These are phyloP conservation scores for Quercus berberidifolia DNA, from an alignment of 306 rosid species.

Conservation along the genomic window DNA sequence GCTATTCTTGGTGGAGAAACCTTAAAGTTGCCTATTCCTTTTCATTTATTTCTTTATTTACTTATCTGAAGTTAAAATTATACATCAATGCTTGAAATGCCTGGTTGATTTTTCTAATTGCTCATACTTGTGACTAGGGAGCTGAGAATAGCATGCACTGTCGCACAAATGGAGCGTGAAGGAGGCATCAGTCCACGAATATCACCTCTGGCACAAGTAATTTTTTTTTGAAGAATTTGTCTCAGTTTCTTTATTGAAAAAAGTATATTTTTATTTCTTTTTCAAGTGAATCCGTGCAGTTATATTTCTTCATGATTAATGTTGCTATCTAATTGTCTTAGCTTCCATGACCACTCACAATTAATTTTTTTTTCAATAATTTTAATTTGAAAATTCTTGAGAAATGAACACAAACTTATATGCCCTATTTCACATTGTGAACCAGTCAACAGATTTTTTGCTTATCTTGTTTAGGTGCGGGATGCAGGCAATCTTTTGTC, in stretches of 20 bases:
- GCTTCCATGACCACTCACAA: neutral
- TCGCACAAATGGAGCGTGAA: constrained; percentile 98
- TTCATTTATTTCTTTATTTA: constrained; percentile 9
- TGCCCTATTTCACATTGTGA: constrained; percentile 1
- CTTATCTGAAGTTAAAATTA: constrained; percentile 8
- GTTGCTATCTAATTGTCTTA: neutral
- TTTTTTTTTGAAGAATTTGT: neutral
- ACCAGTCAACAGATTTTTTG: constrained; percentile 13
- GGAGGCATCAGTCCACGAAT: constrained; percentile 95
- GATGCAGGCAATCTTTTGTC: constrained; percentile 99
- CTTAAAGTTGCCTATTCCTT: constrained; percentile 47
- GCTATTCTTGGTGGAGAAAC: constrained; percentile 97
- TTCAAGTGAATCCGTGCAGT: constrained; percentile 14
- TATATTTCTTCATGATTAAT: constrained; percentile 10
- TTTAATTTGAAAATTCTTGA: neutral
- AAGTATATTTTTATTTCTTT: neutral
- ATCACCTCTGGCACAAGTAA: constrained; percentile 94
- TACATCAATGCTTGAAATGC: constrained; percentile 17
- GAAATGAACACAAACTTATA: neutral
- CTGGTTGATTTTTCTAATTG: constrained; percentile 21
- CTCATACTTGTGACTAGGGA: constrained; percentile 51
- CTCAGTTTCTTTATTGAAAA: neutral
- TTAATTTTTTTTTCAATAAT: neutral
- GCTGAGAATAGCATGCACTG: constrained; percentile 93
- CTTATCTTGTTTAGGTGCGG: constrained; percentile 56